Conservation (phyloP, 1,139 yeast genomes). For the Magnusiomyces suaveolens region DNA sequence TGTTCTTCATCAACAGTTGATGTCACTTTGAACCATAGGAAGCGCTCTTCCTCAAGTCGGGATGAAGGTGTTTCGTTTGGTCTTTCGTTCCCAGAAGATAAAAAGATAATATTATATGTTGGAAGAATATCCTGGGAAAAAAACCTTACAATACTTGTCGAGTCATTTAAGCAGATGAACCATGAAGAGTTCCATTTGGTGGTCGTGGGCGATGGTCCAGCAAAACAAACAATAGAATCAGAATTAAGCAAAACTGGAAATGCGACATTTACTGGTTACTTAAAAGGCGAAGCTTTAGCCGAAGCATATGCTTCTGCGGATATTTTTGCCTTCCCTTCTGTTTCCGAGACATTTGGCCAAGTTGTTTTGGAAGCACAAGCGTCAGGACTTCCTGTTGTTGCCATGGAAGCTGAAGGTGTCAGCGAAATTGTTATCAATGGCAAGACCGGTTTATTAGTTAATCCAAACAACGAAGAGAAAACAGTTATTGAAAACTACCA, state of each 20-base stretch:
- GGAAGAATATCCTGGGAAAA: constrained; percentile 21
- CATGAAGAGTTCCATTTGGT: constrained; percentile 18
- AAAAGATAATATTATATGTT: constrained; percentile 17
- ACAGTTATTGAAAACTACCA: constrained; percentile 6
- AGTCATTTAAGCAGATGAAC: constrained; percentile 25
- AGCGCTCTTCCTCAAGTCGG: not conserved
- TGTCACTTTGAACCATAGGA: not conserved
- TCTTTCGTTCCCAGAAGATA: constrained; percentile 10
- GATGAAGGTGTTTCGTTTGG: constrained; percentile 18
- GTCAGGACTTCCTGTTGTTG: constrained; percentile 19
- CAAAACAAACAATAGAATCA: constrained; percentile 13
- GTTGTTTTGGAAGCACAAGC: constrained; percentile 20
- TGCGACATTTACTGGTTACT: constrained; percentile 19
- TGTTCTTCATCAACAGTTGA: not conserved
- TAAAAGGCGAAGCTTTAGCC: constrained; percentile 17
- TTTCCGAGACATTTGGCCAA: constrained; percentile 20
- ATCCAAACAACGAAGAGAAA: constrained; percentile 6
- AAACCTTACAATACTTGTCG: constrained; percentile 23
- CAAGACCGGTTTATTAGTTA: constrained; percentile 14
- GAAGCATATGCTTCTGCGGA: constrained; percentile 19
- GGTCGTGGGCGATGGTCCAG: constrained; percentile 21
- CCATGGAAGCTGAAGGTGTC: constrained; percentile 17
- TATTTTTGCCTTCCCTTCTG: constrained; percentile 18
- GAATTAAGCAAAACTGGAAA: constrained; percentile 13
- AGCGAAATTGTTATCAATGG: constrained; percentile 14